phyloP scores from a whole-genome alignment of 1,139 yeast species.

The Ogataea hybrid region DNA sequence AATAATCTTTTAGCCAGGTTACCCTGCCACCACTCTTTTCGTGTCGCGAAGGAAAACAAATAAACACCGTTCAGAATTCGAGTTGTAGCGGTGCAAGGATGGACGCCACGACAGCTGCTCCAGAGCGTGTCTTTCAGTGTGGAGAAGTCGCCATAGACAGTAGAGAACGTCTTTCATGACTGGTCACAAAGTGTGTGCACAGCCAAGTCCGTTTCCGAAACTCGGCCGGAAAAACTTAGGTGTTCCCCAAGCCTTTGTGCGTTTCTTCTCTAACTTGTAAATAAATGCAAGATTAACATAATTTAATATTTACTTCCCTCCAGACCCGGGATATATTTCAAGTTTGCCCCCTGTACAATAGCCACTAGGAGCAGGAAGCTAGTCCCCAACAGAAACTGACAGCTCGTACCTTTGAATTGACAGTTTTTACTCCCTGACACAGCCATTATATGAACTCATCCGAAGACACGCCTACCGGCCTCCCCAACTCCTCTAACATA shows the following conservation, averaged over 20 bases:
- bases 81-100: background rate
- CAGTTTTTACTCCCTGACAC: background rate
- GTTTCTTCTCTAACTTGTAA: background rate
- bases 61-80: conserved; percentile 1
- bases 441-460: conserved; percentile 4
- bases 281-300: conserved; percentile 1
- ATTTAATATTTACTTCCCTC: conserved; percentile 8
- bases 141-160: no score
- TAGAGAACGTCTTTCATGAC: no score
- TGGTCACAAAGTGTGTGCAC: no score
- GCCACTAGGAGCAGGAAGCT: background rate
- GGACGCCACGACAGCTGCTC: background rate
- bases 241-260: background rate
- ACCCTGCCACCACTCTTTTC: conserved; percentile 9
- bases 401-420: background rate
- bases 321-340: background rate
- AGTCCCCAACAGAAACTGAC: background rate
- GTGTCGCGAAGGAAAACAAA: conserved; percentile 9
- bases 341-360: conserved; percentile 2
- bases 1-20: no score
- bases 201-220: no score
- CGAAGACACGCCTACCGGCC: conserved; percentile 5
- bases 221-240: no score
- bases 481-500: conserved; percentile 3
- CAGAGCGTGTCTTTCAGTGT: background rate